A percentile compares a stretch with the other conserved stretches of the same genome.
phyloP scores from a whole-genome alignment of 1,284 basidiomycete species.

The Earliella scabrosa region DNA sequence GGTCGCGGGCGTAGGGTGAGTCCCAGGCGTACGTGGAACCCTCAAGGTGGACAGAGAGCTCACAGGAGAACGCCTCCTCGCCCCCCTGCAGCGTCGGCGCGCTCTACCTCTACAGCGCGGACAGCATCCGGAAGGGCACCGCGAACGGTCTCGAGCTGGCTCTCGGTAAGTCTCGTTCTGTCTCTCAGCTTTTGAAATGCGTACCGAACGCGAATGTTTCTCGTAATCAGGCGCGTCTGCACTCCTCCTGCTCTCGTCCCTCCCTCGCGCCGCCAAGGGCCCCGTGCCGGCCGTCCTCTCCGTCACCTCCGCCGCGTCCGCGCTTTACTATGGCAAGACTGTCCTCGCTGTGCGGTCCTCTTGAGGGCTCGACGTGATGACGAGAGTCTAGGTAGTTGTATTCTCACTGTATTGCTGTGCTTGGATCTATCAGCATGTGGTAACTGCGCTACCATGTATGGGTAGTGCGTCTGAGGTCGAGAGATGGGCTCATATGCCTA shows the following conservation, averaged over 20 bases:
- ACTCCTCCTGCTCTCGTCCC: slow-evolving; percentile 76
- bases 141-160: slow-evolving; percentile 77
- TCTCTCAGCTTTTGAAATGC: slow-evolving; percentile 2
- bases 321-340: slow-evolving; percentile 75
- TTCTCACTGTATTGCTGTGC: slow-evolving; percentile 12
- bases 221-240: slow-evolving; percentile 69
- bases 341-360: slow-evolving; percentile 42
- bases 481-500: no score
- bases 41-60: no score
- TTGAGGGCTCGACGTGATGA: slow-evolving; percentile 5
- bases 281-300: slow-evolving; percentile 77
- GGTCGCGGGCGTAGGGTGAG: slow-evolving; percentile 78
- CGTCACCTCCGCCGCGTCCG: slow-evolving; percentile 62
- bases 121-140: slow-evolving; percentile 73
- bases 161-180: slow-evolving; percentile 55
- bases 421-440: slow-evolving; percentile 11
- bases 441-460: no score
- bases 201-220: not conserved
- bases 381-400: slow-evolving; percentile 4
- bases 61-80: no score
- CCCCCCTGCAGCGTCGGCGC: slow-evolving; percentile 62
- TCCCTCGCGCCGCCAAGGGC: slow-evolving; percentile 76
- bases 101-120: slow-evolving; percentile 77
- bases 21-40: slow-evolving; percentile 1
- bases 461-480: no score